phyloP scores from a whole-genome alignment of 345 rosid species.

The Luvunga scandens region DNA sequence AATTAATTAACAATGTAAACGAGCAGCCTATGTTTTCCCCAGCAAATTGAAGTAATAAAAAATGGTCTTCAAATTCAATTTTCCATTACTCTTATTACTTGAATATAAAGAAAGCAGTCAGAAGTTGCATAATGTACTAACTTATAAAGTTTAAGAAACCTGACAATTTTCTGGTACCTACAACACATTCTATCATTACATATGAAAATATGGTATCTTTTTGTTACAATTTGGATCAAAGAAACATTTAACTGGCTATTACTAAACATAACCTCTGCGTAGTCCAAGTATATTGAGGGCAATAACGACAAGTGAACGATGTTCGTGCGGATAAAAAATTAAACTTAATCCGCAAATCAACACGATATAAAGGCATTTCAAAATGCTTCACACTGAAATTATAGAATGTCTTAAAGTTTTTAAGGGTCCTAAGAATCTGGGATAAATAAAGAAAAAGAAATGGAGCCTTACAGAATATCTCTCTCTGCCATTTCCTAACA shows the following conservation, averaged over 20 bases:
- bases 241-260: background rate
- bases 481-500: constrained; percentile 70
- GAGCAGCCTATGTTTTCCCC: background rate
- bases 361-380: background rate
- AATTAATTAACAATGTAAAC: background rate
- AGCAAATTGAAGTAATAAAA: background rate
- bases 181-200: background rate
- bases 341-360: background rate
- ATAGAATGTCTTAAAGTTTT: background rate
- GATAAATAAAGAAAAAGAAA: background rate
- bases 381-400: background rate
- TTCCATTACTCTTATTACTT: background rate
- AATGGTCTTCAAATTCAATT: background rate
- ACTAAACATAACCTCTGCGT: background rate
- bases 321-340: background rate
- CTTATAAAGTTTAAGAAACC: background rate
- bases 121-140: background rate
- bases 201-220: background rate
- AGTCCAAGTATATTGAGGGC: background rate
- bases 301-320: background rate
- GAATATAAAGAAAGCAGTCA: background rate
- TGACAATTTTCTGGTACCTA: background rate
- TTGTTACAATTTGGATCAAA: background rate
- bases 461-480: constrained; percentile 71
- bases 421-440: background rate